Percentiles rank a stretch among this genome's conserved stretches.
phyloP scores from a whole-genome alignment of 345 rosid genomes.

The Gossypium raimondii region DNA sequence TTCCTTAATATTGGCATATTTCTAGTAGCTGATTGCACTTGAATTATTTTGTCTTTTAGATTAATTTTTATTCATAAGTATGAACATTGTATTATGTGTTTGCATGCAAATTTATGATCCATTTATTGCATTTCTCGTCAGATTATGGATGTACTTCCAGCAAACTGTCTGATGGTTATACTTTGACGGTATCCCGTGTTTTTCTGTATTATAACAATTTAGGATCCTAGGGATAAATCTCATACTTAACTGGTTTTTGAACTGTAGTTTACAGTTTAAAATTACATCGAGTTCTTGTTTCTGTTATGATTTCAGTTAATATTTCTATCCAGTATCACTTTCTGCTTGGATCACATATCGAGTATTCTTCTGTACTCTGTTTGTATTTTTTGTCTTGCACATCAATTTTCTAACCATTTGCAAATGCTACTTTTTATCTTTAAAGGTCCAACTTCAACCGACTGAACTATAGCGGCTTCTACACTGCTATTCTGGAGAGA shows the following conservation, averaged over 20 bases:
- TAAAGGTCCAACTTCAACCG: not conserved
- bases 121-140: not conserved
- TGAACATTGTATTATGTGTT: not conserved
- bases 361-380: not conserved
- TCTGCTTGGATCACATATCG: not conserved
- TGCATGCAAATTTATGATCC: not conserved
- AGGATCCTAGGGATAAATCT: not conserved
- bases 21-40: conserved; percentile 9
- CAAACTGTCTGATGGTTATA: not conserved
- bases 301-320: conserved; percentile 3
- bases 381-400: not conserved
- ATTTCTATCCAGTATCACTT: not conserved
- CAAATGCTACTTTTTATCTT: not conserved
- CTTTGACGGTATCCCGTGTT: not conserved
- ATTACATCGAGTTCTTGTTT: not conserved
- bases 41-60: not conserved
- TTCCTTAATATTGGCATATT: not conserved
- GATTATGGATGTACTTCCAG: not conserved
- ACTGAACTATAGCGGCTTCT: not conserved
- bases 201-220: not conserved
- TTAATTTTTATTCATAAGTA: no score
- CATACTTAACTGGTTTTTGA: not conserved
- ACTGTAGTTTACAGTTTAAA: not conserved
- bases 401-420: not conserved
- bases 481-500: not conserved